Evolutionary conservation across 2,329 filamentous ascomycete genomes (phyloP).

Genomic region (Penicillium sp.): DNA sequence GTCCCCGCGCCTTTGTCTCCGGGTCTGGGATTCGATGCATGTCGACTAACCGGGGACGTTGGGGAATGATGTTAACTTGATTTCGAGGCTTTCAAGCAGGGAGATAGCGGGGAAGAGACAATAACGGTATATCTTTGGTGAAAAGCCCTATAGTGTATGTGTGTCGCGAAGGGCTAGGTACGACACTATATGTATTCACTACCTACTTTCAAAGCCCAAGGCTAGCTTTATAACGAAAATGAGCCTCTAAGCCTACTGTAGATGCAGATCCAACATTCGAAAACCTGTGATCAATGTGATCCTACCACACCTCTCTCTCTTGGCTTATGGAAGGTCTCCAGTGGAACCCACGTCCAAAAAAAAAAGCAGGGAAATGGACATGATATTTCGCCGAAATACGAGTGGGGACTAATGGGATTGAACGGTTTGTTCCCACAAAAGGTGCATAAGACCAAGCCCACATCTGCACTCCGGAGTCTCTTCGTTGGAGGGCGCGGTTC

Average conservation of each 20-base stretch:
- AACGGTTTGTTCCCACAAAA: constrained; percentile 11
- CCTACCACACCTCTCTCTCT: neutral
- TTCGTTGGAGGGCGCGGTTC: constrained; percentile 7
- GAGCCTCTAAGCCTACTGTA: neutral
- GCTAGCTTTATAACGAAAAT: neutral
- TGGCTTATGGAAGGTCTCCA: neutral
- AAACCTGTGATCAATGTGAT: neutral
- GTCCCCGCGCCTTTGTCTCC: constrained; percentile 5
- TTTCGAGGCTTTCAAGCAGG: neutral
- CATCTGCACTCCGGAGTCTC: constrained; percentile 15
- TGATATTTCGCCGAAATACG: neutral
- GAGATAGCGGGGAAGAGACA: neutral
- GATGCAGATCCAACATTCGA: neutral
- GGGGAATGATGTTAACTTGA: constrained; percentile 13
- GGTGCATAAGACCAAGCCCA: constrained; percentile 14
- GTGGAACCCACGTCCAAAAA: neutral
- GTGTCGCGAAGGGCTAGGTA: neutral
- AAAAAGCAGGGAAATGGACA: constrained; percentile 5
- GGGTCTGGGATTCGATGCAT: constrained; percentile 10
- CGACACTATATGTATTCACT: neutral
- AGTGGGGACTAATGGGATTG: constrained; percentile 2
- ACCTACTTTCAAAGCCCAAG: neutral
- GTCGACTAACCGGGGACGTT: constrained; percentile 14
- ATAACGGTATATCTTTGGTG: neutral
- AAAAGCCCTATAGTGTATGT: neutral